Evolutionary conservation across 2,329 filamentous ascomycete species (phyloP).

Genomic region (Botrytis tulipae): DNA sequence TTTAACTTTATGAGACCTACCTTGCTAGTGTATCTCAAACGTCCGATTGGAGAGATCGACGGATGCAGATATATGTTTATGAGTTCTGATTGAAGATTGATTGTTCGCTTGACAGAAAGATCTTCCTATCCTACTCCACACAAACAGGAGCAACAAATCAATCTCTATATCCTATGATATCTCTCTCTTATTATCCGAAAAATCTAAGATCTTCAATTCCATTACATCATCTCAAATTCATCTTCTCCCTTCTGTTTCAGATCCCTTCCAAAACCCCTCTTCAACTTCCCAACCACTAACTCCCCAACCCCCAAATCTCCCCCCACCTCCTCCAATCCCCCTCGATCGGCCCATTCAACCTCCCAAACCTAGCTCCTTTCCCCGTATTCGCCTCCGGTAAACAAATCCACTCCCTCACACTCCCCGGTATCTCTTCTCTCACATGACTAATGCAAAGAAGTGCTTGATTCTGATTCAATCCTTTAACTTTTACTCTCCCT

Average conservation of each 20-base stretch:
- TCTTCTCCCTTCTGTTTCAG: background rate
- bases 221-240: background rate
- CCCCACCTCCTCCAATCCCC: conserved; percentile 58
- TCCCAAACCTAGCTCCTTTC: conserved; percentile 60
- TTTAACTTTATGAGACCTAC: accelerated
- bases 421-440: conserved; percentile 83
- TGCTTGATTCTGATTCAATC: conserved; percentile 70
- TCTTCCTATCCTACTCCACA: background rate
- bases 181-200: background rate
- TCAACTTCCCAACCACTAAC: background rate
- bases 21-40: background rate
- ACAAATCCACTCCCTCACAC: conserved; percentile 81
- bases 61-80: accelerated
- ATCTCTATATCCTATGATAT: too few species aligned
- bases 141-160: background rate
- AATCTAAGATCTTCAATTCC: background rate
- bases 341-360: conserved; percentile 59
- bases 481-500: conserved; percentile 53
- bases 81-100: background rate
- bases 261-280: background rate
- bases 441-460: conserved; percentile 91
- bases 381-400: conserved; percentile 72
- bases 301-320: conserved; percentile 55
- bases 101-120: background rate
- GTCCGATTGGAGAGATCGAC: too few species aligned